phyloP scores from a whole-genome alignment of 495 filamentous ascomycete genomes.

The Xylaria grammica region DNA sequence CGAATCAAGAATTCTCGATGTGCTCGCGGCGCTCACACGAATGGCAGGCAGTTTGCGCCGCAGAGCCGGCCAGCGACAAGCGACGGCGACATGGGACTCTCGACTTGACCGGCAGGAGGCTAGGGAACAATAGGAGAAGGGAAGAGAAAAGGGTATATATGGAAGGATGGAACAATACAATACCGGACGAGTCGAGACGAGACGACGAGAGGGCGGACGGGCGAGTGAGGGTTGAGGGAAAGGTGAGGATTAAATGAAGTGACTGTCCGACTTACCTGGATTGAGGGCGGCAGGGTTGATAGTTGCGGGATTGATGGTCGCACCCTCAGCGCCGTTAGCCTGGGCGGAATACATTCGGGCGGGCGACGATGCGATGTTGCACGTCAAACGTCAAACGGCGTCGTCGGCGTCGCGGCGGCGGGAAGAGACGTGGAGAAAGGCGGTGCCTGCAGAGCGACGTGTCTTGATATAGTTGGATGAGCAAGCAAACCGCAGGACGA shows the following conservation, averaged over 20 bases:
- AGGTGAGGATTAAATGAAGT: slow-evolving; percentile 27
- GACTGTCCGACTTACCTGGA: slow-evolving; percentile 49
- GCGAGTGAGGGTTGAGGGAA: not conserved
- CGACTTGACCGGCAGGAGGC: slow-evolving; percentile 4
- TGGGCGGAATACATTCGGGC: slow-evolving; percentile 61
- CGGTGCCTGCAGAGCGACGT: slow-evolving; percentile 57
- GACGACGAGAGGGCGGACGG: not conserved
- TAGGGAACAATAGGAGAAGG: not conserved
- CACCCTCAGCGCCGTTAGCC: slow-evolving; percentile 61
- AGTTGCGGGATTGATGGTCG: slow-evolving; percentile 61
- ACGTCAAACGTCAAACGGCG: slow-evolving; percentile 32
- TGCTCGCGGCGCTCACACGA: slow-evolving; percentile 8
- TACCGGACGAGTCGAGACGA: not conserved
- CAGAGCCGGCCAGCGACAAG: not conserved
- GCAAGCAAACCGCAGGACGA: slow-evolving; percentile 32
- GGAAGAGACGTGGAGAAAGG: slow-evolving; percentile 42
- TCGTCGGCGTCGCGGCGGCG: slow-evolving; percentile 32
- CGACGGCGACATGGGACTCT: slow-evolving; percentile 13
- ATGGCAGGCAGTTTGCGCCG: slow-evolving; percentile 8
- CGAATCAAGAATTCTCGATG: slow-evolving; percentile 21
- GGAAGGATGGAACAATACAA: not conserved
- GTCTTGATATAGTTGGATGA: slow-evolving; percentile 63
- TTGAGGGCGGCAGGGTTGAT: slow-evolving; percentile 61
- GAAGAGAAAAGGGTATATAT: not conserved
- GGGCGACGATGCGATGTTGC: slow-evolving; percentile 42